Evolutionary conservation across 2,329 filamentous ascomycete species (phyloP).

Genomic region (Stenocarpella maydis): DNA sequence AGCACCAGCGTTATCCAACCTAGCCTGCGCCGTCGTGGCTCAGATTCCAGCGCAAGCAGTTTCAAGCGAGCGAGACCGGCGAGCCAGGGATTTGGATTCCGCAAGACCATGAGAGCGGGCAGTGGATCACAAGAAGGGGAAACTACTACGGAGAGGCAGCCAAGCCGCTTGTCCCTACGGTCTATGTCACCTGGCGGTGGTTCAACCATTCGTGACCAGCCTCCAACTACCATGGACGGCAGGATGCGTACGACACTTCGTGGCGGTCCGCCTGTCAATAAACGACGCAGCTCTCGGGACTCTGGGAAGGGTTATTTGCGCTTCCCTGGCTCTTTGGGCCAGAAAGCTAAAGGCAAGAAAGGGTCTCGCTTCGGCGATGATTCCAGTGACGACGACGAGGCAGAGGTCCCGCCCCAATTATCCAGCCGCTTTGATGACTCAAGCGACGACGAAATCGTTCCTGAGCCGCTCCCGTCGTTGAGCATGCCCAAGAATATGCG

Average conservation of each 20-base stretch:
- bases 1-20: conserved; percentile 42
- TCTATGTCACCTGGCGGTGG: conserved; percentile 70
- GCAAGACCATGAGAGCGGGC: conserved; percentile 74
- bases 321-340: conserved; percentile 29
- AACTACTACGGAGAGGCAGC: conserved; percentile 23
- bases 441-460: conserved; percentile 63
- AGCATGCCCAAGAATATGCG: conserved; percentile 38
- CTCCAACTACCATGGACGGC: conserved; percentile 51
- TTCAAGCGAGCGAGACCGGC: conserved; percentile 72
- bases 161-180: conserved; percentile 69
- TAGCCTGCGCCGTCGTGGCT: conserved; percentile 60
- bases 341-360: conserved; percentile 34
- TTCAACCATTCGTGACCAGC: conserved; percentile 32
- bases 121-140: conserved; percentile 38
- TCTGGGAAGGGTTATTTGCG: conserved; percentile 31
- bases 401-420: conserved; percentile 45
- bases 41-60: conserved; percentile 80
- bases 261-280: conserved; percentile 43
- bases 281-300: conserved; percentile 28
- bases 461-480: conserved; percentile 44
- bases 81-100: conserved; percentile 67
- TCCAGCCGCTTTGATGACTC: conserved; percentile 68
- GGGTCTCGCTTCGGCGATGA: conserved; percentile 43
- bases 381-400: conserved; percentile 42
- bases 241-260: conserved; percentile 58